These are phyloP conservation scores for Parastagonospora nodorum DNA, from an alignment of 2,329 filamentous ascomycete genomes.

Conservation along the genomic window DNA sequence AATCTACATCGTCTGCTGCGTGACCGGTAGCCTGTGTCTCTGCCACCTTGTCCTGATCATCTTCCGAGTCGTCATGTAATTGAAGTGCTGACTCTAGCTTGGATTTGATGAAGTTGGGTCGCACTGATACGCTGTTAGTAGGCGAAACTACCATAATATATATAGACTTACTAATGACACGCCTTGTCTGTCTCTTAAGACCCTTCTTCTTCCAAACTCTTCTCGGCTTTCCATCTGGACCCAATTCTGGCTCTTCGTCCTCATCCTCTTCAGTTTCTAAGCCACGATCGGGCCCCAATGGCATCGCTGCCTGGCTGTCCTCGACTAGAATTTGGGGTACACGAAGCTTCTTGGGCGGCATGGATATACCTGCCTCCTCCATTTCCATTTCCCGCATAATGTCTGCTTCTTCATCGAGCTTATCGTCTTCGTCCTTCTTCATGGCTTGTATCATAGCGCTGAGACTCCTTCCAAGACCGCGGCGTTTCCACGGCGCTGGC, in stretches of 20 bases:
- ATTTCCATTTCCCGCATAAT: slow-evolving; percentile 73
- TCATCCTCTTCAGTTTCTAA: slow-evolving; percentile 65
- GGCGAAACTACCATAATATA: not conserved
- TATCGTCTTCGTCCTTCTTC: slow-evolving; percentile 59
- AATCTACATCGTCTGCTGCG: slow-evolving; percentile 44
- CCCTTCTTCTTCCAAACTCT: slow-evolving; percentile 81
- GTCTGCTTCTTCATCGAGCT: slow-evolving; percentile 74
- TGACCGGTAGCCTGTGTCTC: slow-evolving; percentile 34
- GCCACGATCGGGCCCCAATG: slow-evolving; percentile 51
- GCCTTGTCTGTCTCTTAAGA: slow-evolving; percentile 76
- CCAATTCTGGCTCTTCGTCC: slow-evolving; percentile 48
- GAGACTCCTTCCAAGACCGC: slow-evolving; percentile 66
- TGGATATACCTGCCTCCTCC: slow-evolving; percentile 37
- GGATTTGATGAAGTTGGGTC: slow-evolving; percentile 45
- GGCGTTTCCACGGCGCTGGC: slow-evolving; percentile 50
- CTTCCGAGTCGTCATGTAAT: slow-evolving; percentile 33
- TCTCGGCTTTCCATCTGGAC: slow-evolving; percentile 63
- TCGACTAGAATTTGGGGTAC: slow-evolving; percentile 44
- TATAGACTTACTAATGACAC: slow-evolving; percentile 59
- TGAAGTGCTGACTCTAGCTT: slow-evolving; percentile 48
- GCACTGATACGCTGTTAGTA: slow-evolving; percentile 35
- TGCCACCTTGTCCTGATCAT: slow-evolving; percentile 48
- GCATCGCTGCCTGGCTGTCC: slow-evolving; percentile 52
- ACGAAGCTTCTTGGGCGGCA: slow-evolving; percentile 29
- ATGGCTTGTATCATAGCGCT: slow-evolving; percentile 76